phyloP scores from a whole-genome alignment of 2,329 filamentous ascomycete species.

The Aspergillus fumigatiaffinis region DNA sequence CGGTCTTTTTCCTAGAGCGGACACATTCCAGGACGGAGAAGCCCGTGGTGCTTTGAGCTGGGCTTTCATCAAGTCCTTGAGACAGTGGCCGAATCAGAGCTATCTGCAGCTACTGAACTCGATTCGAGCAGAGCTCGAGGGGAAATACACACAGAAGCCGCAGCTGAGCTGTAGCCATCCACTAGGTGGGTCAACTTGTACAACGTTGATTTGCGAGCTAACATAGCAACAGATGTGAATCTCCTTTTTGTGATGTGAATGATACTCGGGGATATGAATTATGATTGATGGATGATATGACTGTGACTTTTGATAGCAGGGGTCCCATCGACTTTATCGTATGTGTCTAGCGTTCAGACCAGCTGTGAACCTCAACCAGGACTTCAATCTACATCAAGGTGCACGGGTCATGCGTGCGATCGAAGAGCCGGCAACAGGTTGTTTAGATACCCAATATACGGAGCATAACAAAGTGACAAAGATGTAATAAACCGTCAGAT shows the following conservation, averaged over 20 bases:
- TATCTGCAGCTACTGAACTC: conserved; percentile 93
- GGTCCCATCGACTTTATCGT: neutral
- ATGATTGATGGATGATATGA: neutral
- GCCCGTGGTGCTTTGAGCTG: conserved; percentile 97
- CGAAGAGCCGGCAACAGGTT: neutral
- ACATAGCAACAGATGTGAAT: conserved; percentile 52
- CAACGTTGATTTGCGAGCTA: neutral
- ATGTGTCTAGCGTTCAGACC: neutral
- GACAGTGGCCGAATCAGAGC: conserved; percentile 87
- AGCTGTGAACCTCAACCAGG: no score
- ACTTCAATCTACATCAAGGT: no score
- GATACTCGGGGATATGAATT: neutral
- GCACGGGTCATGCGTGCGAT: no score
- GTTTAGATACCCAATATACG: neutral
- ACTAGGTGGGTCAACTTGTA: conserved; percentile 62
- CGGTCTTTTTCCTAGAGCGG: conserved; percentile 58
- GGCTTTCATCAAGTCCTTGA: conserved; percentile 86
- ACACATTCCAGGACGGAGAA: conserved; percentile 81
- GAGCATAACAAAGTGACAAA: neutral
- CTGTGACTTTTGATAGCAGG: neutral
- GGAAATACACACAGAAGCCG: conserved; percentile 90
- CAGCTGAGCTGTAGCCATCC: conserved; percentile 96
- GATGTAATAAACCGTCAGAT: no score
- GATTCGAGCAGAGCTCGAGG: conserved; percentile 80
- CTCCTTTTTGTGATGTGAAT: conserved; percentile 63